Evolutionary conservation across 768 basidiomycete genomes (phyloP), one percentile per base, ranked within the genome.

Genomic region (Dentipellis fragilis): DNA sequence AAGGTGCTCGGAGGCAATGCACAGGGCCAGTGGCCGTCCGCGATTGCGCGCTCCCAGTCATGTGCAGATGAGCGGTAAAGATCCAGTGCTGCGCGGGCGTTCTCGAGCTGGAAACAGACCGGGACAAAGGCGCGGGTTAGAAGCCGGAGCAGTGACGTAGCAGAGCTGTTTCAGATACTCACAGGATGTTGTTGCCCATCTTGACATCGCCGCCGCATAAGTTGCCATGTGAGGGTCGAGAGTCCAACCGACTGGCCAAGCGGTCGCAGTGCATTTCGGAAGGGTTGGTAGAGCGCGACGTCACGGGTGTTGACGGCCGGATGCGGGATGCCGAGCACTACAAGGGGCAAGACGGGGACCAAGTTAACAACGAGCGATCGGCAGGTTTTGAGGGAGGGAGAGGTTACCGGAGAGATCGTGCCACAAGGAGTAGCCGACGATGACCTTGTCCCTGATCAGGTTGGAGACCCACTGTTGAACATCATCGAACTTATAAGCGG

Each of bases 271-370:
- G 85, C 79, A 55, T 81, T 85, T 63, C 86, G 78, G 64, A 90
- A 91, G 0, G 89, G 89, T 72, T 87, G 78, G 68, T 89, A 92
- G 35, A 92, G 70, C 3, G 83, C 89, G 53, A 89, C 87, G 65
- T 92, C 89, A 51, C 89, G 80, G 11, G 89, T 91, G 50, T 76
- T 74, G 8, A 85, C 83, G 14, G 88, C 87, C 36, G 84, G 79
- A 68, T 90, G 88, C 14, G 87, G 85, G 57, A 90, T 83, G 16
- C 88, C 89, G 52, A 91, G 76, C 16, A 91, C 88, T 88, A 63
- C 29, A 47, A 55, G 60, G 40, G 37, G 37, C 37, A 51, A 59
- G 59, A 42, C 40, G 40, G 40, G 19, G 42, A 17, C 29, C 42
- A 19, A n/a, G 42, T 45, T 19, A 45, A 19, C 42, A 19, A 19